Base-by-base conservation (phyloP, 257 asterid genomes). In the Asclepias syriaca region DNA sequence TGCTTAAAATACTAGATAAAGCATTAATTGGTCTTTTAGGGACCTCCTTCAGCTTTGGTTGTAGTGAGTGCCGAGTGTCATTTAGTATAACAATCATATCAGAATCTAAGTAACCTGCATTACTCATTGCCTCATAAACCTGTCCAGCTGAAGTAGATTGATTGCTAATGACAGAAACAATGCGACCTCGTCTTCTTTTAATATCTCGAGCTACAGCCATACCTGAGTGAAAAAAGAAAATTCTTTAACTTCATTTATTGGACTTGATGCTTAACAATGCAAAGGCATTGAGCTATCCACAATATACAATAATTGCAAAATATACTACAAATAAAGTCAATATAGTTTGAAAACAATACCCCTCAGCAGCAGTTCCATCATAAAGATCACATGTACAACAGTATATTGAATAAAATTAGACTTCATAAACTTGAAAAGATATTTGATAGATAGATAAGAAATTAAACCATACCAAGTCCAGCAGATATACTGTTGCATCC, bases 151-250 rank as follows among this genome's bases (percentile, higher is more conserved):
- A 81, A 69, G 87, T 93, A 45, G 97, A 86, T 81, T 88, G 96
- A 40, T 93, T 90, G 85, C 94, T 93, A 75, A 93, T 93, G 74
- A 93, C 96, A 24, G 97, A 77, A 81, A 93, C 95, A 68, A 93
- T 66, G 69, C 97, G 93, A 64, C 90, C 88, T 79, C 80, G 83
- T 75, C 84, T 86, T 63, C 97, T 93, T 85, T 88, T 87, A 58
- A 90, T 85, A 85, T 93, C 97, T 66, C 97, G 88, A 70, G 96
- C 98, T 77, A 87, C 91, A 49, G 97, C 98, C 96, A 93, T 83
- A 72, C 98, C 98, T 90, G 71, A 54, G 68, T 60, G 27, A 67
- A 69, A 73, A 51, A 29, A 29, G 3, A 29, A 65, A 60, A 53
- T 37, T 73, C 46, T 21, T 32, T 24, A 70, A 70, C 53, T 55